Base-by-base conservation (phyloP, 176 grass and related monocot species). In the Zea luxurians region DNA sequence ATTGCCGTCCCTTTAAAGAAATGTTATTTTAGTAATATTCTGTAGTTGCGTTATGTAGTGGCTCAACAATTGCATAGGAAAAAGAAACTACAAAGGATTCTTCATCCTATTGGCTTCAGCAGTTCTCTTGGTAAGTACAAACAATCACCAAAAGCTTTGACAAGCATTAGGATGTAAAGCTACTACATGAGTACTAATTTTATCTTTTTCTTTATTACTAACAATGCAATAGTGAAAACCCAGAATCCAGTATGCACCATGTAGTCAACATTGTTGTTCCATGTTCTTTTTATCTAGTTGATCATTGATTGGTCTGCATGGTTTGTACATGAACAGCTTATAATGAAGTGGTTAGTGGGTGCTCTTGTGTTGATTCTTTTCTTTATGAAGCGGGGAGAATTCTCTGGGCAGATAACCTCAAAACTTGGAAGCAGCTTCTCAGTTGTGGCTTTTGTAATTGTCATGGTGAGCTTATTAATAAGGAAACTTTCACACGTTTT, bases 341-440 rank as follows among this genome's bases (percentile, higher is more conserved):
- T 94, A 50, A 71, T 98, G 48, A 85, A 98, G 69, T 98, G 91
- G 95, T 36, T 83, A 35, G 68, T 82, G 21, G 95, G 95, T 64
- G 42, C 69, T 52, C 74, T 98, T 37, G 92, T 98, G 77, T 69
- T 98, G 50, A 90, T 98, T 76, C 83, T 94, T 41, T 98, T 85
- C 69, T 85, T 98, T 74, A 67, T 92, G 61, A 84, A 94, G 49
- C 77, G 85, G 60, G 86, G 85, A 78, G 83, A 86, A 46, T 94
- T 92, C 75, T 94, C 91, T 49, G 70, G 53, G 40, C 89, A 98
- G 59, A 90, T 98, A 15, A 74, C 83, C 21, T 82, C 85, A 76
- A 98, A 98, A 75, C 74, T 98, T 44, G 95, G 95, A 81, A 98
- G 95, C 70, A 98, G 95, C 78, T 98, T 98, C 81, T 98, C 95